Evolutionary conservation across 352 stramenopile species (phyloP), one percentile per base, ranked within the genome.

Genomic region (Phytophthora crassamura): DNA sequence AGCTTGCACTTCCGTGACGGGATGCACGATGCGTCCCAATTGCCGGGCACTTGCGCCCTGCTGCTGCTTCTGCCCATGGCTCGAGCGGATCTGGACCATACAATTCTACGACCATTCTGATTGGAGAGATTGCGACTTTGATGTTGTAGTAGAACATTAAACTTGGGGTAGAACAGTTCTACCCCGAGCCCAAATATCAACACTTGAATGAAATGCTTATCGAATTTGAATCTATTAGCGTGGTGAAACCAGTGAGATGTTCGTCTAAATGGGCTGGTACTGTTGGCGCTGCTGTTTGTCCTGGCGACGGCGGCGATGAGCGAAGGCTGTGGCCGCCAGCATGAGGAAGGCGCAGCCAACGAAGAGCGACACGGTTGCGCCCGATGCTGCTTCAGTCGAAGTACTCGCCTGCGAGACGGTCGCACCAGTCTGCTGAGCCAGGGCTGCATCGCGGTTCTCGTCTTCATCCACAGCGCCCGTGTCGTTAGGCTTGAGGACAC

Each of bases 291-390:
- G 48, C 9, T 64, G 49, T 25, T 38, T 48, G 22, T 60, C 41
- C 20, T 67, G 49, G 39, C 64, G 63, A 69, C 59, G 59, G 52
- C 42, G 64, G 54, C 56, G 59, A 30, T 41, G 58, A 2, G 48
- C 32, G 54, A 64, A 77, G 18, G 70, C 59, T 11, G 69, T 67
- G 16, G 30, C 53, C 18, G 38, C 49, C 42, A 77, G 42, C 41
- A 73, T 42, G 22, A 77, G 42, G 53, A 70, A 65, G 5, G 64
- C 48, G 16, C 58, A 77, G 30, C 64, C 43, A 25, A 71, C 50
- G 32, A 77, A 77, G 39, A 73, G 43, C 3, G 47, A 70, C 18
- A 76, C 52, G 5, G 53, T 69, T 25, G 34, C 36, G 25, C 32
- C 59, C 2, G 58, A 74, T 3, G 64, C 53, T n/a, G 38, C 20